phyloP scores from a whole-genome alignment of 257 asterid genomes.

The Nicotiana tabacum region DNA sequence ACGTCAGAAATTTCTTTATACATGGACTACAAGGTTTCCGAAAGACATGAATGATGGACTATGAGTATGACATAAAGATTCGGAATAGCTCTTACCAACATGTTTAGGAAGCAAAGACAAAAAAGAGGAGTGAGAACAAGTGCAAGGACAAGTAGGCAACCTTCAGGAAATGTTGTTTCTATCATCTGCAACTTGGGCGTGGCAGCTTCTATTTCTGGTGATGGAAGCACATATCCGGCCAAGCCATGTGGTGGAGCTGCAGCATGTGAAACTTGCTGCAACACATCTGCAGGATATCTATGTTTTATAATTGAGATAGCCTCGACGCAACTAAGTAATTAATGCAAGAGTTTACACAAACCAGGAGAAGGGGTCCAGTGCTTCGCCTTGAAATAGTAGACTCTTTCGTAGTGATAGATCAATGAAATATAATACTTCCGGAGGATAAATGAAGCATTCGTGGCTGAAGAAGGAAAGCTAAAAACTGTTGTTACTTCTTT shows the following conservation, averaged over 20 bases:
- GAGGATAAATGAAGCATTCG: conserved; percentile 81
- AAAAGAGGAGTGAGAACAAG: neutral
- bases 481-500: conserved; percentile 65
- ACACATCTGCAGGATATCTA: conserved; percentile 32
- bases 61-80: neutral
- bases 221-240: conserved; percentile 13
- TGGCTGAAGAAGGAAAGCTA: conserved; percentile 78
- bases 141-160: conserved; percentile 7
- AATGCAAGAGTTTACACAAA: conserved; percentile 17
- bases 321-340: neutral
- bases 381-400: conserved; percentile 61
- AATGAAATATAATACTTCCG: conserved; percentile 72
- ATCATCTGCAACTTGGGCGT: conserved; percentile 14
- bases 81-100: neutral
- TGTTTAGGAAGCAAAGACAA: neutral
- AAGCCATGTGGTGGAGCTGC: conserved; percentile 23
- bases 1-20: neutral
- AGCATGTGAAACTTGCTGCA: conserved; percentile 26
- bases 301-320: neutral
- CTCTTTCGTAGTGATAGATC: conserved; percentile 76
- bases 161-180: conserved; percentile 31
- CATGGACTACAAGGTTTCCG: neutral
- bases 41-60: neutral
- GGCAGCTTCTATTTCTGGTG: conserved; percentile 22
- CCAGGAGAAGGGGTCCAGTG: conserved; percentile 61